These are phyloP conservation scores for Botrytis pseudocinerea DNA, from an alignment of 2,329 filamentous ascomycete species.

Conservation along the genomic window DNA sequence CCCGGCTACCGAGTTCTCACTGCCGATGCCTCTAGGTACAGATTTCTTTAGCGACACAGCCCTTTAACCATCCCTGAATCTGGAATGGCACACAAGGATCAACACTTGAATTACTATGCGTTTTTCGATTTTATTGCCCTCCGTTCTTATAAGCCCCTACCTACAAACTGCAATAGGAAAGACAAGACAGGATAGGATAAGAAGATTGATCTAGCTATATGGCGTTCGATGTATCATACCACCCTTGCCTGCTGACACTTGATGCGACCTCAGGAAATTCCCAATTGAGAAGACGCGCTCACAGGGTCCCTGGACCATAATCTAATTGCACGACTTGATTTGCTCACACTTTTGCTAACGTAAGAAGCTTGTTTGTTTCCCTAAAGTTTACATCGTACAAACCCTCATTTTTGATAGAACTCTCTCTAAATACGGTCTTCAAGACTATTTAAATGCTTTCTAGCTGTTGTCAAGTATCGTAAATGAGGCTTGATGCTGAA, in stretches of 20 bases:
- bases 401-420: neutral
- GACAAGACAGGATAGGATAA: neutral
- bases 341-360: neutral
- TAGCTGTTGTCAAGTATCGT: neutral
- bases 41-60: neutral
- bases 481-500: neutral
- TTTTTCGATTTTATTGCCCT: neutral
- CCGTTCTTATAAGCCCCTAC: neutral
- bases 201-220: neutral
- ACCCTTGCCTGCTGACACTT: conserved; percentile 21
- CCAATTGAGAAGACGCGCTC: neutral
- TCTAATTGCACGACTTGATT: neutral
- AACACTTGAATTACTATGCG: neutral
- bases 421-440: neutral
- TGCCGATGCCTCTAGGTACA: neutral
- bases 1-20: neutral
- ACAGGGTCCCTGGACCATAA: neutral
- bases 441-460: neutral
- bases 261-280: conserved; percentile 9
- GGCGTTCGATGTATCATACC: conserved; percentile 22
- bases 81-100: neutral
- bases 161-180: neutral
- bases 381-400: neutral
- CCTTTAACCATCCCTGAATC: neutral
- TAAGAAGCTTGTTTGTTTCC: neutral